Percentiles rank a stretch among this genome's conserved stretches.
These are phyloP conservation scores for Cenchrus purpureus DNA, from an alignment of 176 grass and related monocot species.

Conservation along the genomic window DNA sequence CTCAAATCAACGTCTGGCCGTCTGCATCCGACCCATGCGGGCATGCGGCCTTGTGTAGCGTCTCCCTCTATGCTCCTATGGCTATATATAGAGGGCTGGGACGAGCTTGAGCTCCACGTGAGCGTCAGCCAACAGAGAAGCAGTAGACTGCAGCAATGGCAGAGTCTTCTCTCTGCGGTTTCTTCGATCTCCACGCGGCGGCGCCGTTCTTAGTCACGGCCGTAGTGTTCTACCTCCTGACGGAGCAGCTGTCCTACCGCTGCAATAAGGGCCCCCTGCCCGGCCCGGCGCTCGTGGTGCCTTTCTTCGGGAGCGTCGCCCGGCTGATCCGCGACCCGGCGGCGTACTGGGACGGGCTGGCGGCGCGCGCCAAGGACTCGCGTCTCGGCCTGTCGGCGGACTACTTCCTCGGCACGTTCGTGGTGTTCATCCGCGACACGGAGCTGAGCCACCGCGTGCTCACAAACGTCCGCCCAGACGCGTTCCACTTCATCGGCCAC, in stretches of 20 bases:
- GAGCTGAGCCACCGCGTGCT: conserved; percentile 73
- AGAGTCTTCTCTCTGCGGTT: not conserved
- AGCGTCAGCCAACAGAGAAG: no score
- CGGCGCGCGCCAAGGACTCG: conserved; percentile 50
- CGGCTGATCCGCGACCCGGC: conserved; percentile 54
- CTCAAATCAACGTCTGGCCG: no score
- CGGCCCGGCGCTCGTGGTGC: conserved; percentile 54
- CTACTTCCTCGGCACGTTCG: conserved; percentile 61
- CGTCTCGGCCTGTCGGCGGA: conserved; percentile 58
- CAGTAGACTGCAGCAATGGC: not conserved
- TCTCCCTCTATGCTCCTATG: no score
- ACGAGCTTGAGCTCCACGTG: no score
- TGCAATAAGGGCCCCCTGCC: conserved; percentile 63
- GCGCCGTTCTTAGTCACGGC: conserved; percentile 41
- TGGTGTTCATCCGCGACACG: conserved; percentile 67
- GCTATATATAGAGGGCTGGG: no score
- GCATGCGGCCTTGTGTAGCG: no score
- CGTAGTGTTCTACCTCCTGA: conserved; percentile 28
- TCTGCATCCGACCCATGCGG: no score
- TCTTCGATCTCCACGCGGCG: not conserved
- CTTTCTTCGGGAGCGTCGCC: conserved; percentile 57
- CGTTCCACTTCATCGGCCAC: conserved; percentile 71
- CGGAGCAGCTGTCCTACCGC: conserved; percentile 65
- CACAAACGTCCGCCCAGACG: conserved; percentile 76
- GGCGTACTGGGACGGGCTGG: conserved; percentile 56